Conservation (phyloP, 768 basidiomycete genomes). For the Dentipellis fragilis region DNA sequence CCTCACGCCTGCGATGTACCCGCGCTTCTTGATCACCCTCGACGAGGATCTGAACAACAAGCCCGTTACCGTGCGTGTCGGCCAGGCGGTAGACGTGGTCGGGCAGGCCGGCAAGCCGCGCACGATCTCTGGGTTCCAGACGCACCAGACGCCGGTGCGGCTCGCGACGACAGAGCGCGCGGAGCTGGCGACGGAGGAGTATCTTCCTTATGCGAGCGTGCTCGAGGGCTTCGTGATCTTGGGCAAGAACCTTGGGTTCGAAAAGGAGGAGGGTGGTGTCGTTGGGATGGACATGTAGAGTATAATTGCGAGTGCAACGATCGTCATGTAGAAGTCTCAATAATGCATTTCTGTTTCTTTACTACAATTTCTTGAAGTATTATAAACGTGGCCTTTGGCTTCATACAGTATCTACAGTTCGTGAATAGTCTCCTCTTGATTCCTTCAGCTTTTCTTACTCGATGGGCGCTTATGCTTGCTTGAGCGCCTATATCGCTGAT, state of each 20-base stretch:
- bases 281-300: neutral
- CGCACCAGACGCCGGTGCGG: conserved; percentile 93
- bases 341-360: neutral
- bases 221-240: conserved; percentile 90
- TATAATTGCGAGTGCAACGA: too few species aligned
- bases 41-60: conserved; percentile 82
- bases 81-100: conserved; percentile 94
- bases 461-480: too few species aligned
- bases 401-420: too few species aligned
- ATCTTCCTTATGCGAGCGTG: conserved; percentile 79
- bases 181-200: conserved; percentile 96
- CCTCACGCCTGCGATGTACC: conserved; percentile 94
- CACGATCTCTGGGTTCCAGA: conserved; percentile 97
- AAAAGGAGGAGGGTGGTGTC: conserved; percentile 49
- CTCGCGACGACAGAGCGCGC: conserved; percentile 90
- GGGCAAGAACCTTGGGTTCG: conserved; percentile 87
- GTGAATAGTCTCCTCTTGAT: too few species aligned
- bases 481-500: too few species aligned
- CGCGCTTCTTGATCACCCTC: conserved; percentile 94
- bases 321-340: neutral
- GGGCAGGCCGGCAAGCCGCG: conserved; percentile 96
- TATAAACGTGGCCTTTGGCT: neutral
- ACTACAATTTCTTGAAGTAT: neutral
- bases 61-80: conserved; percentile 91
- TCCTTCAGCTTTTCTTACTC: too few species aligned